Percentiles rank a stretch among this genome's conserved stretches.
phyloP scores from a whole-genome alignment of 75 land plant species.

The Chamaecyparis obtusa region DNA sequence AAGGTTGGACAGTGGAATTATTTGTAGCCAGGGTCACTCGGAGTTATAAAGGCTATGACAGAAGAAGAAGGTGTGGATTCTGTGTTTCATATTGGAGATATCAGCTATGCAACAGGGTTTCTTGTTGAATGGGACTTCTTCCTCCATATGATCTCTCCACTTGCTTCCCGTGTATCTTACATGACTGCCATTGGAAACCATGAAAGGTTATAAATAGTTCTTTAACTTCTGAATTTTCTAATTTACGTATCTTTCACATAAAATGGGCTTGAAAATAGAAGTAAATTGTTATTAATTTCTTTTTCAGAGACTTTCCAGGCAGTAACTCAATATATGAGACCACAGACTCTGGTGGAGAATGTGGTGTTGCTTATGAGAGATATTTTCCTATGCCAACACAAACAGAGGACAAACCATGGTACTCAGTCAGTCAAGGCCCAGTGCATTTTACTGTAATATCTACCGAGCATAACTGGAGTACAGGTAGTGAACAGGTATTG shows the following conservation, averaged over 20 bases:
- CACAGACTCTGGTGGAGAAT: constrained; percentile 91
- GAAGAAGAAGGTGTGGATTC: constrained; percentile 57
- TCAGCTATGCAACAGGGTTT: constrained; percentile 91
- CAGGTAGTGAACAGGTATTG: constrained; percentile 71
- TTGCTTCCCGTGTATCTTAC: constrained; percentile 74
- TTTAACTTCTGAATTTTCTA: not conserved
- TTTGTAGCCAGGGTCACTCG: constrained; percentile 73
- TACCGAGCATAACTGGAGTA: constrained; percentile 74
- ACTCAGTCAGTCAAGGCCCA: constrained; percentile 68
- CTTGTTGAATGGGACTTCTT: constrained; percentile 90
- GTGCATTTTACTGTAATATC: constrained; percentile 89
- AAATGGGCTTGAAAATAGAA: not conserved
- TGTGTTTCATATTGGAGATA: constrained; percentile 85
- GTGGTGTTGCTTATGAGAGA: constrained; percentile 84
- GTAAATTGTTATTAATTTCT: not conserved
- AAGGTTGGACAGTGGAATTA: not conserved
- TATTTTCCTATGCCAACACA: constrained; percentile 85
- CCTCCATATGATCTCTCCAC: constrained; percentile 57
- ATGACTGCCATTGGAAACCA: constrained; percentile 98
- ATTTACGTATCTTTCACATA: not conserved
- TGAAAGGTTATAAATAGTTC: constrained; percentile 46
- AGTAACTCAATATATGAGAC: constrained; percentile 55
- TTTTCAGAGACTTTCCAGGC: constrained; percentile 49
- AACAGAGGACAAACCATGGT: constrained; percentile 89
- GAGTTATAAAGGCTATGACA: constrained; percentile 53